A percentile compares a stretch with the other conserved stretches of the same genome.
Evolutionary conservation across 2,329 filamentous ascomycete species (phyloP).

Genomic region (Mycosphaerelloides madeirae): DNA sequence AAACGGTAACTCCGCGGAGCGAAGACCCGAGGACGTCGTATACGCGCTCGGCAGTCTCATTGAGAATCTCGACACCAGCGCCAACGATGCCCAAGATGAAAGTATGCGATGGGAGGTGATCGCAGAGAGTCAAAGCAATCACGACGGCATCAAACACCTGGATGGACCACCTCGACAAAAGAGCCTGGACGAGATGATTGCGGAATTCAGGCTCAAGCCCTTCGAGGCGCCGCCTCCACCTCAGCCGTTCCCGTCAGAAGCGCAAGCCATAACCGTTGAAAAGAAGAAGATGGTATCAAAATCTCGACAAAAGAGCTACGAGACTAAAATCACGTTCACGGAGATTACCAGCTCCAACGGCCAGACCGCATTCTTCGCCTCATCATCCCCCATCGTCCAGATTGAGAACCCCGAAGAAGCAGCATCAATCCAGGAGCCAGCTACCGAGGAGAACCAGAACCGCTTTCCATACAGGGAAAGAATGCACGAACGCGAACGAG

Average conservation of each 20-base stretch:
- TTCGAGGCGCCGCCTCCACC: conserved; percentile 84
- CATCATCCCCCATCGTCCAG: conserved; percentile 47
- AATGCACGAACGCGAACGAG: conserved; percentile 60
- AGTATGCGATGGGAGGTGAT: conserved; percentile 36
- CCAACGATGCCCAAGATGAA: conserved; percentile 29
- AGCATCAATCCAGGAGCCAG: conserved; percentile 28
- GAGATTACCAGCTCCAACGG: conserved; percentile 50
- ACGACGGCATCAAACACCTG: conserved; percentile 29
- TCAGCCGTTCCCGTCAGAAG: conserved; percentile 43
- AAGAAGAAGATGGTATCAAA: conserved; percentile 17
- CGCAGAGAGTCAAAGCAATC: conserved; percentile 32
- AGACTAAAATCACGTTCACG: conserved; percentile 48
- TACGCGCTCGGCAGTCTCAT: conserved; percentile 44
- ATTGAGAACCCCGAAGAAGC: conserved; percentile 29
- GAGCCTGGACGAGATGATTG: conserved; percentile 38
- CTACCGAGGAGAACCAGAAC: conserved; percentile 2
- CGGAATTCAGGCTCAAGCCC: conserved; percentile 57
- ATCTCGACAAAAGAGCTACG: conserved; percentile 33
- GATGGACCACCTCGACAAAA: conserved; percentile 26
- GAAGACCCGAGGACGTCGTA: conserved; percentile 37
- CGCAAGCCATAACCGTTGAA: conserved; percentile 7
- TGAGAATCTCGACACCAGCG: conserved; percentile 30
- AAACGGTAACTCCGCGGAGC: conserved; percentile 43
- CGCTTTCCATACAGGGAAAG: conserved; percentile 62
- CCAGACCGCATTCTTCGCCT: conserved; percentile 49